Conservation (phyloP, 2,329 filamentous ascomycete species). For the Cladosporium halotolerans region DNA sequence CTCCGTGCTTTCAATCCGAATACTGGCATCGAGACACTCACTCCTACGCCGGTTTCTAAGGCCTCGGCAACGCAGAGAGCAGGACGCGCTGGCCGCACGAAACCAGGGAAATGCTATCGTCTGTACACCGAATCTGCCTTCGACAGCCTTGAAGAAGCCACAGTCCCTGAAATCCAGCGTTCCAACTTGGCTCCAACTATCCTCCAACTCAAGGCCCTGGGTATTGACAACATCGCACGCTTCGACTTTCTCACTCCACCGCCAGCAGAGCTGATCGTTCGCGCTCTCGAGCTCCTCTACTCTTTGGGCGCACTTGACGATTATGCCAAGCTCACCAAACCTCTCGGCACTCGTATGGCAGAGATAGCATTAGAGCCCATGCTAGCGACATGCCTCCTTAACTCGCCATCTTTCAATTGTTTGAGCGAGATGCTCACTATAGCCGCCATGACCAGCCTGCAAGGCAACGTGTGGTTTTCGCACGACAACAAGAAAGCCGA, state of each 20-base stretch:
- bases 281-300: conserved; percentile 81
- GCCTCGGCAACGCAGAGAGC: conserved; percentile 89
- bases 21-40: conserved; percentile 83
- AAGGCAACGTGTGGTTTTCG: conserved; percentile 75
- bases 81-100: conserved; percentile 82
- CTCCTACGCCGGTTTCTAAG: conserved; percentile 75
- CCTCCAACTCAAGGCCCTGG: conserved; percentile 87
- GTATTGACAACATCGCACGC: conserved; percentile 86
- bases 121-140: conserved; percentile 78
- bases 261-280: conserved; percentile 74
- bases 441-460: conserved; percentile 85
- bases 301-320: conserved; percentile 80
- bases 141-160: conserved; percentile 60
- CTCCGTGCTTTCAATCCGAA: conserved; percentile 75
- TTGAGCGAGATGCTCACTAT: conserved; percentile 83
- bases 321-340: conserved; percentile 83
- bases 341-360: conserved; percentile 85
- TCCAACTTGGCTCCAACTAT: conserved; percentile 84
- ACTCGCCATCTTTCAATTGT: conserved; percentile 68
- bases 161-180: conserved; percentile 83
- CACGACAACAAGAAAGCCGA: conserved; percentile 69
- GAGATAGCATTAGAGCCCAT: conserved; percentile 90
- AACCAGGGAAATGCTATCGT: conserved; percentile 87
- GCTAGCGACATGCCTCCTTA: conserved; percentile 84
- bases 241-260: conserved; percentile 87